These are phyloP conservation scores for Hyaloperonospora arabidopsidis DNA, from an alignment of 352 stramenopile genomes.

Conservation along the genomic window DNA sequence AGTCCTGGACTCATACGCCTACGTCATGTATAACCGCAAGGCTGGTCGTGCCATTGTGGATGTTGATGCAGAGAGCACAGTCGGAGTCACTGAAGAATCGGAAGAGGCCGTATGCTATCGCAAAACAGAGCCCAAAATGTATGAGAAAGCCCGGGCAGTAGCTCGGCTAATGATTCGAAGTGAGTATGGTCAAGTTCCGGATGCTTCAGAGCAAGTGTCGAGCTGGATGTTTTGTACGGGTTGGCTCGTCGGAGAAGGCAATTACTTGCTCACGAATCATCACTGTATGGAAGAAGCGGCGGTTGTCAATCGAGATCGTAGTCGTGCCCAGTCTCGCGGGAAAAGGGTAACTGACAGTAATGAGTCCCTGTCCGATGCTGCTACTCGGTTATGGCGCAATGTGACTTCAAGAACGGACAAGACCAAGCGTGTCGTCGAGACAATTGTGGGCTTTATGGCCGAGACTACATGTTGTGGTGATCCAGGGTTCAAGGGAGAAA, in stretches of 20 bases:
- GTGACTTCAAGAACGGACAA: conserved; percentile 10
- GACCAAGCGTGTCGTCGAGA: conserved; percentile 14
- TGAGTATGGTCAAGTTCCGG: conserved; percentile 6
- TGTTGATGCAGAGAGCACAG: conserved; percentile 33
- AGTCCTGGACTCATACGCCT: conserved; percentile 39
- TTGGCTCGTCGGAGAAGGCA: conserved; percentile 48
- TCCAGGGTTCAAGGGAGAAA: conserved; percentile 25
- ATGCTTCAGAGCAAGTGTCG: conserved; percentile 10
- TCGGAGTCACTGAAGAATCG: conserved; percentile 41
- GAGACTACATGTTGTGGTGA: conserved; percentile 41
- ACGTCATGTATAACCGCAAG: conserved; percentile 10
- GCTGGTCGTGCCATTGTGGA: not conserved
- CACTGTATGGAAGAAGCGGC: conserved; percentile 43
- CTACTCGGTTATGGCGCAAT: conserved; percentile 7
- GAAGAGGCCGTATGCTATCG: conserved; percentile 56
- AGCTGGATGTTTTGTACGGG: conserved; percentile 46
- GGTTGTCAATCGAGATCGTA: conserved; percentile 3
- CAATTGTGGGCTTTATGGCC: conserved; percentile 47
- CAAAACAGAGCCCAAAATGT: conserved; percentile 43
- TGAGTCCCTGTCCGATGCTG: conserved; percentile 29
- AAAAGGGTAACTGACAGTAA: conserved; percentile 12
- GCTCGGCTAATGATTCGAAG: conserved; percentile 46
- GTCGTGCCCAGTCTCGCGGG: not conserved
- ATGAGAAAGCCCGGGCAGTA: conserved; percentile 40
- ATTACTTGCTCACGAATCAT: conserved; percentile 63